Conservation (phyloP, 208 protist species). For the Wallacemonas sp. region DNA sequence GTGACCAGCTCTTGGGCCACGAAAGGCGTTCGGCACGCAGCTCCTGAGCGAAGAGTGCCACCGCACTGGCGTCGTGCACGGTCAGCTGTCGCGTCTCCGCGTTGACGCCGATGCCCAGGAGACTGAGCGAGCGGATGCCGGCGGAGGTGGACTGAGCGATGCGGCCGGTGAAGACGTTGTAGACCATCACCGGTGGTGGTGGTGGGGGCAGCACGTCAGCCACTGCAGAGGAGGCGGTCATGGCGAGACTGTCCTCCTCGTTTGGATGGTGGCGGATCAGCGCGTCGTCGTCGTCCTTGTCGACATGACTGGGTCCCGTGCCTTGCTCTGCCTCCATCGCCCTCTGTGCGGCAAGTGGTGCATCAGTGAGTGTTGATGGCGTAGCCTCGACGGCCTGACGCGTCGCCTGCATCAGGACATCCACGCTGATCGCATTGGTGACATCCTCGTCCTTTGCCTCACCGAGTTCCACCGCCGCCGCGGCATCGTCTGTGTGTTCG, state of each 20-base stretch:
- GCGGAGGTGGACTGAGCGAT: conserved; percentile 51
- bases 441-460: neutral
- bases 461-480: too few relatives aligned
- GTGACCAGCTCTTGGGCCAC: conserved; percentile 71
- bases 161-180: conserved; percentile 86
- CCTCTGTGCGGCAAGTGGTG: too few relatives aligned
- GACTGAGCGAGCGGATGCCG: conserved; percentile 42
- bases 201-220: neutral
- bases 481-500: neutral
- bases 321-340: too few relatives aligned
- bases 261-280: neutral
- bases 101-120: conserved; percentile 69
- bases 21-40: conserved; percentile 43
- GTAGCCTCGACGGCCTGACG: neutral
- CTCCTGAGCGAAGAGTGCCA: conserved; percentile 42
- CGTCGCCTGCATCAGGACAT: neutral
- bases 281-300: neutral
- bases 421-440: neutral
- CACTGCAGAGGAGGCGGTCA: too few relatives aligned
- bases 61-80: conserved; percentile 40
- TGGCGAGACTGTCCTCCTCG: too few relatives aligned
- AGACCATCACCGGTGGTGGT: conserved; percentile 37
- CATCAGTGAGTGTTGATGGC: too few relatives aligned
- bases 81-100: conserved; percentile 43
- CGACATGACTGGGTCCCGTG: too few relatives aligned